Base-by-base conservation (phyloP, 345 rosid genomes). In the Eucalyptus virginea region DNA sequence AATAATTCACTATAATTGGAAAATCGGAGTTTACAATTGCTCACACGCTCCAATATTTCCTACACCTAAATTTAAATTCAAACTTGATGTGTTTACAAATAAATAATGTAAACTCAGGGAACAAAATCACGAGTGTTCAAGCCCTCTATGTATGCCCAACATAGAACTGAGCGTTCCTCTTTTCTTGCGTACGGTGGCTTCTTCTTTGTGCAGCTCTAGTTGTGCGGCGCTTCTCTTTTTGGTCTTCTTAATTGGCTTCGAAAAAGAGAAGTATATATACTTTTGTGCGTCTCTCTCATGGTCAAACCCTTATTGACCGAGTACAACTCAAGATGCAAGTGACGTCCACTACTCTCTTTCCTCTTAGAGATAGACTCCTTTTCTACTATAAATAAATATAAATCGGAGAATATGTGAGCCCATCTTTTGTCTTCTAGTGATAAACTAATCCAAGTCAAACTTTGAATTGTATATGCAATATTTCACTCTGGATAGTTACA, bases 1-100 rank as follows among this genome's bases (percentile, higher is more conserved):
- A 52, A 52, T 52, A 52, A 52, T 52, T 4, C 23, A 52, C 2
- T 52, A 52, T 18, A 52, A 52, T 52, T 1, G 23, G 56, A 52
- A 2, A 52, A 52, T 18, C 1, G 0, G 9, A 52, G 23, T 52
- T 52, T 52, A 52, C 4, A 52, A 52, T 52, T 1, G 1, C 4
- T 52, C 9, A 52, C 2, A 52, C 1, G 1, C 56, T 52, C 4
- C 0, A 8, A 7, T 52, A 0, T 52, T 19, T 52, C 24, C 9
- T 8, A 52, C 4, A 17, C 24, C 21, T 52, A 52, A 15, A 52
- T 52, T 52, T 3, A 52, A 52, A 0, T 3, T 8, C 21, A 52
- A 52, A 52, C 9, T 0, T 19, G 3, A 19, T 52, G 23, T 52
- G 9, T 52, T 52, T 52, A 52, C 23, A 52, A 19, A 19, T 52